Evolutionary conservation across 2,329 filamentous ascomycete genomes (phyloP), one percentile per base, ranked within the genome.

Genomic region (Ophiocordyceps camponoti-rufipedis): DNA sequence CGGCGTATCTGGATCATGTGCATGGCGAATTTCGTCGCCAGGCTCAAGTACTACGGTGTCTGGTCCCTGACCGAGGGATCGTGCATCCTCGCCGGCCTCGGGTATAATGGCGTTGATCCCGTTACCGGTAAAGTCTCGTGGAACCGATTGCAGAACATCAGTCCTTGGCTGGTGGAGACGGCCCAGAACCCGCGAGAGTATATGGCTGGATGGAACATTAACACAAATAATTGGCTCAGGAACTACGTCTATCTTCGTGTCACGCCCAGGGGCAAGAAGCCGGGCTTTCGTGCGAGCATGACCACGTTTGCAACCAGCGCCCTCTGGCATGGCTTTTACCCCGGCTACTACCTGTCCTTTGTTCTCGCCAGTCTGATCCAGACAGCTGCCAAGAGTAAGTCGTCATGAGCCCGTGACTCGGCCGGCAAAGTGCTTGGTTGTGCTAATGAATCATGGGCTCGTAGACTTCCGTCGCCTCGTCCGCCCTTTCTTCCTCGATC

Each of bases 311-410:
- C 79, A 7, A 96, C 91, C 18, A 94, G 87, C 56, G 89, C 91
- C 3, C 81, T 96, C 53, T 98, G 91, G 91, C 91, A 98, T 58
- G 91, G 91, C 29, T 98, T 98, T 64, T 93, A 94, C 53, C 89
- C 91, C 0, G 91, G 91, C 6, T 98, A 98, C 63, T 96, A 96
- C 61, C 65, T 98, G 49, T 74, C 82, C 5, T 98, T 98, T 56
- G 66, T 96, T 39, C 71, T 96, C 8, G 91, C 85, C 1, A 87
- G 86, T 49, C 84, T 98, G 52, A 75, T 95, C 29, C 91, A 98
- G 59, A 95, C 87, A 2, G 81, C 81, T 16, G 88, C 91, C 46
- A 98, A 98, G 69, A 87, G 88, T 95, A 70, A 60, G 82, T 72
- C 18, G 6, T 8, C 28, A 5, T 3, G 16, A 29, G 19, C 14